Evolutionary conservation across 225 moss, liverwort and hornwort genomes (phyloP).

Genomic region (Antitrichia curtipendula): DNA sequence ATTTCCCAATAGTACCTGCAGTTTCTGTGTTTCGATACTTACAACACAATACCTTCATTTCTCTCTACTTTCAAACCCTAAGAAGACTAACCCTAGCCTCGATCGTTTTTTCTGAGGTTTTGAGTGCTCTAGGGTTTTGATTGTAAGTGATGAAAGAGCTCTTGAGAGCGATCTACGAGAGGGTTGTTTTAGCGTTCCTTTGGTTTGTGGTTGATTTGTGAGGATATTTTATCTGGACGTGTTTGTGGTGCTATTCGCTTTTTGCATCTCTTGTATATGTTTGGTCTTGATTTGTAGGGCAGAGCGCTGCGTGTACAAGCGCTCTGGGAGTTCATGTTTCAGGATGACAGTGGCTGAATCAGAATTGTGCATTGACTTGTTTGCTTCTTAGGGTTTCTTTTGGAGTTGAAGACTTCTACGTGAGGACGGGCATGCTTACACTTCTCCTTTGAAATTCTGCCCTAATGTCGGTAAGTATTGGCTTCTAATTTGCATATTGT

Average conservation of each 20-base stretch:
- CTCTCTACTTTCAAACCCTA: neutral
- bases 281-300: neutral
- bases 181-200: neutral
- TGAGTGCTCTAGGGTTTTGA: neutral
- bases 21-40: neutral
- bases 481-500: neutral
- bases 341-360: neutral
- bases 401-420: neutral
- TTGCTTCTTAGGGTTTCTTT: neutral
- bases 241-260: neutral
- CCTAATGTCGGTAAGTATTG: constrained; percentile 18
- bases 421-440: neutral
- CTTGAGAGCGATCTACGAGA: neutral
- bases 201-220: neutral
- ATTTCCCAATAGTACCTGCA: neutral
- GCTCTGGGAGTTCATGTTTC: neutral
- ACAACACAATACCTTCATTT: neutral
- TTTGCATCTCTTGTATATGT: neutral
- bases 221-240: neutral
- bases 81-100: neutral
- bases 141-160: neutral
- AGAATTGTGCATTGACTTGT: neutral
- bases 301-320: neutral
- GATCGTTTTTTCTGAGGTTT: neutral
- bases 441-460: neutral